Evolutionary conservation across 805 yeast species (phyloP).

Genomic region (Saccharomycopsis babjevae): DNA sequence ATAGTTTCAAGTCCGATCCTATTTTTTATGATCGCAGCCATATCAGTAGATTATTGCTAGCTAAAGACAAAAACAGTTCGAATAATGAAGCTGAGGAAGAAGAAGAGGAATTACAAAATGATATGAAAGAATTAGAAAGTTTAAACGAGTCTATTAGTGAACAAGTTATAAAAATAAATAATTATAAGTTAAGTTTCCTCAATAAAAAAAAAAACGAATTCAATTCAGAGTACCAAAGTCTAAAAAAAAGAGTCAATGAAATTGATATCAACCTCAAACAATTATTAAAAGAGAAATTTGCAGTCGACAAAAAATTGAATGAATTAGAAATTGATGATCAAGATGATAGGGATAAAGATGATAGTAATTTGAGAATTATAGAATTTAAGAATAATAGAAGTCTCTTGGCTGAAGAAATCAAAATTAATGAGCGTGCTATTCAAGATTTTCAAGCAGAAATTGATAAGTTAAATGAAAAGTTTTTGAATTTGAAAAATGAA

Average conservation of each 20-base stretch:
- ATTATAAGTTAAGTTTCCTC: not conserved
- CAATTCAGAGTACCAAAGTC: not conserved
- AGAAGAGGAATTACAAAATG: not conserved
- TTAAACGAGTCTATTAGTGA: not conserved
- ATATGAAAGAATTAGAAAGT: not conserved
- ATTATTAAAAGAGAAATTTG: constrained; percentile 1
- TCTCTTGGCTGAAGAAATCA: constrained; percentile 17
- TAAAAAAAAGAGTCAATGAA: not conserved
- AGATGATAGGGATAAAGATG: constrained; percentile 9
- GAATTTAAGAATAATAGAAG: constrained; percentile 17
- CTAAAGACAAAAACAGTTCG: not conserved
- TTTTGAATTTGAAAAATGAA: constrained; percentile 18
- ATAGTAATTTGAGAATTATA: constrained; percentile 19
- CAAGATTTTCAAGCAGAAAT: constrained; percentile 4
- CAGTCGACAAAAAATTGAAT: constrained; percentile 1
- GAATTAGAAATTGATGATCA: not conserved
- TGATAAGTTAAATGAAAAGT: constrained; percentile 1
- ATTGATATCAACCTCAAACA: not conserved
- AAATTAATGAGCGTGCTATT: constrained; percentile 9
- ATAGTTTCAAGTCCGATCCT: constrained; percentile 45
- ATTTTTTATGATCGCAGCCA: constrained; percentile 29
- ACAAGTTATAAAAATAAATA: not conserved
- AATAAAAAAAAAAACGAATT: not conserved
- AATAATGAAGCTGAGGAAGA: not conserved
- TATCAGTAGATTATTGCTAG: constrained; percentile 16